Base-by-base conservation (phyloP, 75 land plant genomes). In the Selaginella tamariscina region DNA sequence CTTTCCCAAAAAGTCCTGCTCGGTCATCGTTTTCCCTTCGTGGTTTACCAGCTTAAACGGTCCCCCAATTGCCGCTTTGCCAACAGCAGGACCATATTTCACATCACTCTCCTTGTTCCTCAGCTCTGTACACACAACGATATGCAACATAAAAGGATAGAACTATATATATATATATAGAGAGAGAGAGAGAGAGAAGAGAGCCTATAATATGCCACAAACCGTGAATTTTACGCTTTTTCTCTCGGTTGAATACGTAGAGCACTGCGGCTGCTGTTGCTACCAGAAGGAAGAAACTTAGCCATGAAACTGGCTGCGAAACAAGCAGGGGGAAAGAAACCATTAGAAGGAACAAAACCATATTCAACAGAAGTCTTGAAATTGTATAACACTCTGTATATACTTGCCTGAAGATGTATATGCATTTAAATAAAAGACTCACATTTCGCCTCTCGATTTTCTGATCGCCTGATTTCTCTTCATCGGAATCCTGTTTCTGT, bases 51-150 rank as follows among this genome's bases (percentile, higher is more conserved):
- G 88, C 57, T 76, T 83, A 71, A 93, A 93, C 30, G 96, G 96
- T 1, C 98, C 98, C 32, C 98, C 98, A 77, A 93, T 93, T 20
- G 96, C 88, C 63, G 98, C 96, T 72, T 83, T 82, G 30, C 98
- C 98, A 1, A 80, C 91, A 55, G 88, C 82, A 27, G 96, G 88
- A 32, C 98, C 98, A 30, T 81, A 64, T 55, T 81, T 87, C n/a
- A 74, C 78, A 11, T 72, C 75, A 65, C 56, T 39, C 39, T 85
- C 66, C 24, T 77, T 56, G 24, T 31, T 68, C 59, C 78, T 78
- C 31, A 89, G 54, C 27, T 71, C 95, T 89, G 83, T 57, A 75
- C 31, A 59, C 63, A 13, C 54, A 49, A 13, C 54, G 54, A 20
- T 49, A 49, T 49, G 54, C 54, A 67, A 0, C 1, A 59, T 9